phyloP scores from a whole-genome alignment of 805 yeast species.

The Hyphopichia homilentoma region DNA sequence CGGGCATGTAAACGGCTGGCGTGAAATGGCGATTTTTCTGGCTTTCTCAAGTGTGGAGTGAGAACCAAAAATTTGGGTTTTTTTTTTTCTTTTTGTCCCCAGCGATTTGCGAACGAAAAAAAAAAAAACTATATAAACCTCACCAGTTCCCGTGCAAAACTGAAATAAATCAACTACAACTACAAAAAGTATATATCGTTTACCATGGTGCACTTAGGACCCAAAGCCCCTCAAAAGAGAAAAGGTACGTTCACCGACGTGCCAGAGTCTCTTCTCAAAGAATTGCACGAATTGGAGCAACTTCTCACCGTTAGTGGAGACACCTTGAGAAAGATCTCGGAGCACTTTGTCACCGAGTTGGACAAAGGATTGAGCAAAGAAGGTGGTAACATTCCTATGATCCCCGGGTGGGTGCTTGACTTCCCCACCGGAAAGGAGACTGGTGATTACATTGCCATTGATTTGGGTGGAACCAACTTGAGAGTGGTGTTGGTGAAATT shows the following conservation, averaged over 20 bases:
- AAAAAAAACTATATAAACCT: no score
- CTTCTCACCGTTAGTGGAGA: constrained; percentile 60
- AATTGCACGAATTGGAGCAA: constrained; percentile 54
- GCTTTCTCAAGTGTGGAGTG: no score
- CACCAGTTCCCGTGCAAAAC: no score
- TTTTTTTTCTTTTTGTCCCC: no score
- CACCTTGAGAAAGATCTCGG: constrained; percentile 61
- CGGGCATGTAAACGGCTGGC: no score
- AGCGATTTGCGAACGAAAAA: no score
- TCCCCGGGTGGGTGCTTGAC: constrained; percentile 94
- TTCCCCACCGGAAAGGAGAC: constrained; percentile 88
- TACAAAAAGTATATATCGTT: no score
- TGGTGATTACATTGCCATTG: constrained; percentile 90
- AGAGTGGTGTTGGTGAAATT: constrained; percentile 86
- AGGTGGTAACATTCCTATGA: constrained; percentile 94
- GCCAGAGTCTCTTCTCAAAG: constrained; percentile 57
- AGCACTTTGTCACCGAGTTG: constrained; percentile 75
- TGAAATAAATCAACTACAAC: no score
- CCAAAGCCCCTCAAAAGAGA: constrained; percentile 77
- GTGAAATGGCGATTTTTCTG: no score
- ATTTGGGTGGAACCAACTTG: constrained; percentile 95
- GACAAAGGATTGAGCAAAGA: constrained; percentile 71
- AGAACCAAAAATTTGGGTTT: no score
- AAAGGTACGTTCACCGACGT: constrained; percentile 61
- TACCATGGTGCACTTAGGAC: constrained; percentile 80